A percentile compares a stretch with the other conserved stretches of the same genome.
These are phyloP conservation scores for Phytophthora idaei DNA, from an alignment of 352 stramenopile species.

Conservation along the genomic window DNA sequence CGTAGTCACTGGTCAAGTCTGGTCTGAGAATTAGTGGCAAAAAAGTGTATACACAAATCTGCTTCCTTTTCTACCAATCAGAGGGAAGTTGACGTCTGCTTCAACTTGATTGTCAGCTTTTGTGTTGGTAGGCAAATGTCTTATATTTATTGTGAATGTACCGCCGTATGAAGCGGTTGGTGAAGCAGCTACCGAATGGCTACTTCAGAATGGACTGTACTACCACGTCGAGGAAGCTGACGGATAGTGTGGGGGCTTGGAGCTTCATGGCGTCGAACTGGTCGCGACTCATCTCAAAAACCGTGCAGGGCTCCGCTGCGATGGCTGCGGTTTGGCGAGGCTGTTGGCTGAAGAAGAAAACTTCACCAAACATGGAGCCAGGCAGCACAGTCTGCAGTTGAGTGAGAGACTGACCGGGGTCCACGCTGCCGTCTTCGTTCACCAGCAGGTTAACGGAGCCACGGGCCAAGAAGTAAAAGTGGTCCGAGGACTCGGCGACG, in stretches of 20 bases:
- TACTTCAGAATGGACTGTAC: constrained; percentile 69
- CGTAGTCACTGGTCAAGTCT: constrained; percentile 13
- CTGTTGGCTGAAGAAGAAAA: constrained; percentile 79
- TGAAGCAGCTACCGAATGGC: constrained; percentile 13
- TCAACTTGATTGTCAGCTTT: neutral
- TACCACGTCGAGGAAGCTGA: constrained; percentile 72
- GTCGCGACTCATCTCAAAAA: constrained; percentile 64
- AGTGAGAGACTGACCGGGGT: constrained; percentile 45
- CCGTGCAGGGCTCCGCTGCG: constrained; percentile 48
- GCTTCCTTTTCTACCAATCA: constrained; percentile 3
- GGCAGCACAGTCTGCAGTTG: constrained; percentile 66
- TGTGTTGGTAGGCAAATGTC: neutral
- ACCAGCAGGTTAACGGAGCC: constrained; percentile 74
- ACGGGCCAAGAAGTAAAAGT: constrained; percentile 71
- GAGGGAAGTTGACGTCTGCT: neutral
- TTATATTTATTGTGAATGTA: constrained; percentile 18
- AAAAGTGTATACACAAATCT: constrained; percentile 4
- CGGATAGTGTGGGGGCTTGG: constrained; percentile 56
- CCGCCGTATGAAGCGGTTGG: constrained; percentile 4
- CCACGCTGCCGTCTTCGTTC: constrained; percentile 65
- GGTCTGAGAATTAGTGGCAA: constrained; percentile 16
- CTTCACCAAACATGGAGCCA: constrained; percentile 80
- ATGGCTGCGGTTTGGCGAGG: constrained; percentile 51
- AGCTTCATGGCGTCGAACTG: constrained; percentile 68
- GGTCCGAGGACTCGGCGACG: constrained; percentile 51